Base-by-base conservation (phyloP, 441 rosid species). In the Bocquillonia castaneifolia region DNA sequence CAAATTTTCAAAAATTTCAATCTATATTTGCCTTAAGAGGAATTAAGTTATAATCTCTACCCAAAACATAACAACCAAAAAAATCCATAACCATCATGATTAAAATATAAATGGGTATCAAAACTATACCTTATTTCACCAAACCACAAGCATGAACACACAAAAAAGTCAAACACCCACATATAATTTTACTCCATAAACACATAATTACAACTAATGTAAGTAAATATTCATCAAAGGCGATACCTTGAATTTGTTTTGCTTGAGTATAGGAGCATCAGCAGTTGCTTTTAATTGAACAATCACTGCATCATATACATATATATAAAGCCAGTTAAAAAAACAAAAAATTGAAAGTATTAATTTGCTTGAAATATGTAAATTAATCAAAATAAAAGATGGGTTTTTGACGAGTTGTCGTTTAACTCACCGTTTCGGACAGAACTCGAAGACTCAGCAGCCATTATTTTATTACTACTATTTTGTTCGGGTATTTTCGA, bases 231-330 rank as follows among this genome's bases (percentile, higher is more conserved):
- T 14, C 22, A 75, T 42, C 37, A 67, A 44, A 31, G 9, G 18
- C 56, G 44, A 10, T 58, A 85, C 98, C 96, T 88, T 93, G 90
- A 91, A 93, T 72, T 93, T 93, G 69, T 86, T 78, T 78, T 91
- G 92, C 78, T 86, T 90, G 72, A 93, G 86, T 66, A 93, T 88
- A 37, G 93, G 96, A 76, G 97, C 96, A 76, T 86, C 93, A 9
- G 93, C 96, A 0, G 99, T 85, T 71, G 96, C 96, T 83, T 92
- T 84, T 67, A 91, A 76, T 75, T 88, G 93, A 77, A 93, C 86
- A 72, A 93, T 93, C 77, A 93, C 97, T 88, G 76, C 72, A 77
- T 71, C 72, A 71, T 34, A 5, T 10, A 9, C 39, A 2, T n/a
- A 10, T 0, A 63, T 55, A 65, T 22, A 29, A 3, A 12, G 17